Base-by-base conservation (phyloP, 2,329 filamentous ascomycete genomes). In the Aspergillus latus region DNA sequence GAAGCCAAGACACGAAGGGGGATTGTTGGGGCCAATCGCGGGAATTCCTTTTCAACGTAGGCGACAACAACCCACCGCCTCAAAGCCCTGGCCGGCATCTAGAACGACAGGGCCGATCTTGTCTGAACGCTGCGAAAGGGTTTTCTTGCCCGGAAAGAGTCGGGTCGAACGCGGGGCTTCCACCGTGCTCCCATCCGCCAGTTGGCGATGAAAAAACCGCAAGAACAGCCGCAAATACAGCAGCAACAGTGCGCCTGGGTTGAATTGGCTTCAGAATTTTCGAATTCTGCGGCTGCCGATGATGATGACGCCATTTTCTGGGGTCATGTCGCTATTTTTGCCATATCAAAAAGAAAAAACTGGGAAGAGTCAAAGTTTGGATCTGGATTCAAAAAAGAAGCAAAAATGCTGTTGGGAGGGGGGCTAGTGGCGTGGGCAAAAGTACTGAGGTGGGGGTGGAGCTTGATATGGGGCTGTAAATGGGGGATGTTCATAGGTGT, bases 391-490 rank as follows among this genome's bases (percentile, higher is more conserved):
- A 5, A 13, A 10, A 13, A 37, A 37, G 34, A 37, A 37, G 34
- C 8, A 37, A 37, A 37, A 37, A 37, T 13, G 34, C 11, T 37
- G 34, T 13, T 13, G 34, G 11, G 11, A 13, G 11, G 10, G 11
- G 34, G 34, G 34, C n/a, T 37, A 13, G 34, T 37, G 30, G 11
- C 37, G 43, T 45, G 21, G 26, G 29, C 11, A 29, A 30, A n/a
- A 13, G 16, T 26, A 26, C 10, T n/a, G 40, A 13, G 34, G 50
- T 52, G 50, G 50, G 50, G 50, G 50, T 52, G 50, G 43, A 47
- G 28, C 50, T n/a, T 15, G 28, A 15, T 40, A 46, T 47, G 45
- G 45, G 28, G 52, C 48, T 40, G 39, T 16, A 16, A 44, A 8
- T n/a, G 13, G 13, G n/a, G n/a, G 8, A 16, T 15, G 6, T 32